Base-by-base conservation (phyloP, 2,329 filamentous ascomycete genomes). In the Fusarium sp. region DNA sequence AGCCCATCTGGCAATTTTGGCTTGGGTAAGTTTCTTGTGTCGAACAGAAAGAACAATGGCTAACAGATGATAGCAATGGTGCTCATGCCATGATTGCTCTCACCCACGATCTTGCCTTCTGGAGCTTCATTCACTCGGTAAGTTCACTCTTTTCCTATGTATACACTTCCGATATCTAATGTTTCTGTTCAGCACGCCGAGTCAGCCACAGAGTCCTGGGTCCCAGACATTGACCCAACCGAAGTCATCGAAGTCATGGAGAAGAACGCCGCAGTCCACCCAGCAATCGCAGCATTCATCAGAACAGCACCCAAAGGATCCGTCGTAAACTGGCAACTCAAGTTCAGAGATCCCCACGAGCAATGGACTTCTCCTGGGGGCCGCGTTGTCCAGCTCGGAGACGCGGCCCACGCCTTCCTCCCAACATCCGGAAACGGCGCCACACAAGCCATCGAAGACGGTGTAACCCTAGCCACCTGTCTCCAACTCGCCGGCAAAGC, bases 121-220 rank as follows among this genome's bases (percentile, higher is more conserved):
- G 71, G 71, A 73, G 71, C 11, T 73, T 73, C 56, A 73, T 73
- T 2, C 71, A 73, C 5, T 73, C 71, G 0, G 71, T 62, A n/a
- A 58, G 71, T 35, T 2, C 1, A 2, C 34, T 2, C 7, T 5
- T 11, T 1, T 4, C 3, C 6, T 16, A 2, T 11, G 4, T 0
- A 1, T 1, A 16, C 5, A 13, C 2, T 2, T 1, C 2, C 0
- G 2, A 24, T n/a, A 2, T 6, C 42, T 69, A 2, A 61, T 13
- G 0, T 6, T 1, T 0, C 9, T 5, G 8, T 5, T 3, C 1
- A 73, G 71, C 71, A 73, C 11, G 70, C 65, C 0, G 71, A 64
- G 24, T 71, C 71, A 2, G 71, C 71, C 5, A 73, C 47, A 1
- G 71, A 73, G 11, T 73, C 71, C 4, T 73, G 71, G 71, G 54